These are phyloP conservation scores for Nepenthes gracilis DNA, from an alignment of 148 eudicot species.

Conservation along the genomic window DNA sequence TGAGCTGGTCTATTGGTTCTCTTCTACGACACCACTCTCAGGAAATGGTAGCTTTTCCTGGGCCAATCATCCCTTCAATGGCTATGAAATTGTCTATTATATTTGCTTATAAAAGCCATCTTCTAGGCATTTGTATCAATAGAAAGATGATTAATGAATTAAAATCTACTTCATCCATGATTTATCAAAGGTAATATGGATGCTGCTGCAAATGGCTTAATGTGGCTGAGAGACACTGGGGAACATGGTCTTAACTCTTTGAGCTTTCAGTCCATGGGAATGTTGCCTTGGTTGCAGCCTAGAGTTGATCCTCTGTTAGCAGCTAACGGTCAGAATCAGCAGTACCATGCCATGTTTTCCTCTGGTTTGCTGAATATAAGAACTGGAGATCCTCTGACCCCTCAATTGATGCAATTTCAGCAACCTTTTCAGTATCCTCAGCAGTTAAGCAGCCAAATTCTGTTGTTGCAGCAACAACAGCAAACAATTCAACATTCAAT, in stretches of 20 bases:
- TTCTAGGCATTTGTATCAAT: too few species aligned
- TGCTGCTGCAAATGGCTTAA: slow-evolving; percentile 60
- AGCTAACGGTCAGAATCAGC: slow-evolving; percentile 59
- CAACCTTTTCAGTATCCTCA: slow-evolving; percentile 75
- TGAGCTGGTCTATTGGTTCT: too few species aligned
- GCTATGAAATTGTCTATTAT: too few species aligned
- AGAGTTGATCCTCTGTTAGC: slow-evolving; percentile 48
- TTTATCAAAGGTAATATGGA: slow-evolving; percentile 46
- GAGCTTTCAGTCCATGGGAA: slow-evolving; percentile 59
- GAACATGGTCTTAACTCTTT: slow-evolving; percentile 71
- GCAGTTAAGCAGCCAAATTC: slow-evolving; percentile 48
- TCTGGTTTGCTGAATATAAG: slow-evolving; percentile 56
- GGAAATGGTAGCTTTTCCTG: too few species aligned
- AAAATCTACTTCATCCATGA: not conserved
- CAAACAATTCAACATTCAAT: slow-evolving; percentile 45
- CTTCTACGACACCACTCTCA: too few species aligned
- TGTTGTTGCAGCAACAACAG: slow-evolving; percentile 49
- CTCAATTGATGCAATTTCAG: slow-evolving; percentile 71
- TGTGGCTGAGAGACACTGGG: slow-evolving; percentile 79
- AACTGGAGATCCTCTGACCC: slow-evolving; percentile 47
- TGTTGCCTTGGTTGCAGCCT: slow-evolving; percentile 85
- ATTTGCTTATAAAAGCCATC: too few species aligned
- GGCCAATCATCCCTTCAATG: too few species aligned
- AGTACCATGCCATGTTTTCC: slow-evolving; percentile 80
- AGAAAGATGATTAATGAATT: too few species aligned